Conservation (phyloP, 805 yeast genomes). For the Tetrapisispora nanseiensis region DNA sequence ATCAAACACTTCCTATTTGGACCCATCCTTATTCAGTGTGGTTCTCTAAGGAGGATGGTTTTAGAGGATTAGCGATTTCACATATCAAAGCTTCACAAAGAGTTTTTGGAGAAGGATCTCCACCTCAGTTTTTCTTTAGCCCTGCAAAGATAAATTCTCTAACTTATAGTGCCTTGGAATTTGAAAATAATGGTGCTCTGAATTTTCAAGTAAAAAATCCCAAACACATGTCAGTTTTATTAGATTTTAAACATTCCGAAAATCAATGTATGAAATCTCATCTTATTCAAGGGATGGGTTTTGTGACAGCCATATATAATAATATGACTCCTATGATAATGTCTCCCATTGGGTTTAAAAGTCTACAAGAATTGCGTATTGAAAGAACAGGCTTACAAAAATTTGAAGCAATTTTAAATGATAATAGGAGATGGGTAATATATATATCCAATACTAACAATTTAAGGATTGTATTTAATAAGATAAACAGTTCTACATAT, state of each 20-base stretch:
- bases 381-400: conserved; percentile 26
- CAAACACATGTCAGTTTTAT: conserved; percentile 22
- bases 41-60: conserved; percentile 42
- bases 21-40: conserved; percentile 73
- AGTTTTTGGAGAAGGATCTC: conserved; percentile 56
- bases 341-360: conserved; percentile 49
- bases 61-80: conserved; percentile 55
- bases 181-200: conserved; percentile 18
- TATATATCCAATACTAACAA: conserved; percentile 6
- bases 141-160: conserved; percentile 60
- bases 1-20: conserved; percentile 63
- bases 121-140: conserved; percentile 53
- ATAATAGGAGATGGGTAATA: conserved; percentile 38
- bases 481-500: conserved; percentile 14
- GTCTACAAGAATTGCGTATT: conserved; percentile 20
- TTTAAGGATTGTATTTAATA: conserved; percentile 4
- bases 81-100: conserved; percentile 50
- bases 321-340: conserved; percentile 39
- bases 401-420: conserved; percentile 43
- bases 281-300: conserved; percentile 53
- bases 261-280: conserved; percentile 35
- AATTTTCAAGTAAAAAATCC: conserved; percentile 13
- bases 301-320: conserved; percentile 40
- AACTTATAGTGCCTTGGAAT: conserved; percentile 37
- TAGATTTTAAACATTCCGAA: conserved; percentile 7